phyloP scores from a whole-genome alignment of 768 basidiomycete species.

The Lactarius indigo region DNA sequence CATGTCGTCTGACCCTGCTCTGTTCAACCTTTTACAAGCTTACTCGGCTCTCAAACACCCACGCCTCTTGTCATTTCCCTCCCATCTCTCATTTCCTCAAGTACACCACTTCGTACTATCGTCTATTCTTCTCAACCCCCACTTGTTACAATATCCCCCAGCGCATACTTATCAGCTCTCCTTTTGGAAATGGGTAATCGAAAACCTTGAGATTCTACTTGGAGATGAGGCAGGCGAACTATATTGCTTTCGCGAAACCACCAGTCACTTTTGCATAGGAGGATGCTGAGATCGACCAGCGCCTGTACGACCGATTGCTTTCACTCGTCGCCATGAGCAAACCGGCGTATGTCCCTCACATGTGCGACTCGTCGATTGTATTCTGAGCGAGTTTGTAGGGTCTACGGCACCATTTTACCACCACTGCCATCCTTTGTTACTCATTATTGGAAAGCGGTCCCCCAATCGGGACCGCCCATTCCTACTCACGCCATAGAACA shows the following conservation, averaged over 20 bases:
- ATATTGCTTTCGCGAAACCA: slow-evolving; percentile 5
- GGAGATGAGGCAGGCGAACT: slow-evolving; percentile 45
- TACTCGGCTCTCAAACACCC: slow-evolving; percentile 53
- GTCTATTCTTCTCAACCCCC: slow-evolving; percentile 47
- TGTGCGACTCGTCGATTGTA: slow-evolving; percentile 26
- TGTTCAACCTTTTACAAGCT: slow-evolving; percentile 46
- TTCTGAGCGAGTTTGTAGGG: slow-evolving; percentile 24
- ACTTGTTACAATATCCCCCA: slow-evolving; percentile 58
- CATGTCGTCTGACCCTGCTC: slow-evolving; percentile 6
- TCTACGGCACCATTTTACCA: slow-evolving; percentile 26
- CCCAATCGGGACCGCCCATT: neutral
- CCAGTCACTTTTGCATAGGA: slow-evolving; percentile 30
- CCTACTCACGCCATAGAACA: slow-evolving; percentile 26
- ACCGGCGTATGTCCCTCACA: slow-evolving; percentile 31
- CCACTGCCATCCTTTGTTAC: slow-evolving; percentile 62
- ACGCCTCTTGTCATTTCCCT: slow-evolving; percentile 42
- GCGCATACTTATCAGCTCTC: slow-evolving; percentile 55
- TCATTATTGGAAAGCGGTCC: slow-evolving; percentile 50
- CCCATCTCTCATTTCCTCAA: slow-evolving; percentile 34
- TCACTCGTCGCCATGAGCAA: slow-evolving; percentile 37
- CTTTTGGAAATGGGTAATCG: slow-evolving; percentile 76
- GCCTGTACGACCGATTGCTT: slow-evolving; percentile 62
- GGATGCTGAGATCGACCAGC: slow-evolving; percentile 61
- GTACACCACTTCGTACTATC: slow-evolving; percentile 56
- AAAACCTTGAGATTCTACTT: slow-evolving; percentile 46